phyloP scores from a whole-genome alignment of 352 stramenopile species.

The Aphanomyces cochlioides region DNA sequence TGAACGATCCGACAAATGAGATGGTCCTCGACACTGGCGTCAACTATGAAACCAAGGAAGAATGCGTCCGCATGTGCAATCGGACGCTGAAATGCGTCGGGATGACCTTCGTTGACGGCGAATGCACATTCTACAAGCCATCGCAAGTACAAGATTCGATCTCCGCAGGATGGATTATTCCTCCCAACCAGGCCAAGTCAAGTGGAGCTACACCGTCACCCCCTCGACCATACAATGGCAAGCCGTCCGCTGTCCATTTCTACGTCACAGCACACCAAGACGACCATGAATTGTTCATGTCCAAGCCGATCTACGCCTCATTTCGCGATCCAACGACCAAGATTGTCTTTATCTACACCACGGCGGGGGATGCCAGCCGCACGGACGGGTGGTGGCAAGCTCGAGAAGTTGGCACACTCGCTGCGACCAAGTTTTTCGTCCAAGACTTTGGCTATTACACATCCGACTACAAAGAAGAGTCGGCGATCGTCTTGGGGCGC shows the following conservation, averaged over 20 bases:
- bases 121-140: background rate
- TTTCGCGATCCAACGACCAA: conserved; percentile 13
- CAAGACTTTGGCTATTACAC: conserved; percentile 14
- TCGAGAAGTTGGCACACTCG: conserved; percentile 19
- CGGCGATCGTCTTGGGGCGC: too few species aligned
- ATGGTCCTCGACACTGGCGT: conserved; percentile 3
- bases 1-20: background rate
- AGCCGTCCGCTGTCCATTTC: background rate
- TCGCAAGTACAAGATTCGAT: too few species aligned
- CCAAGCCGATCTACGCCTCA: background rate
- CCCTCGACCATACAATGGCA: too few species aligned
- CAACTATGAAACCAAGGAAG: conserved; percentile 9
- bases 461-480: too few species aligned
- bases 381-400: conserved; percentile 25
- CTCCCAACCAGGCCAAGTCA: too few species aligned
- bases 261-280: conserved; percentile 28
- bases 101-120: background rate
- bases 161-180: too few species aligned
- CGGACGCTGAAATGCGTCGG: conserved; percentile 4
- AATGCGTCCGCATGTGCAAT: conserved; percentile 6
- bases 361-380: conserved; percentile 4
- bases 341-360: conserved; percentile 16
- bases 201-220: too few species aligned
- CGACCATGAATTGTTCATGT: conserved; percentile 26
- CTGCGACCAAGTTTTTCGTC: conserved; percentile 16